Evolutionary conservation across 1,139 yeast species (phyloP), one percentile per base, ranked within the genome.

Genomic region (Candida sojae): DNA sequence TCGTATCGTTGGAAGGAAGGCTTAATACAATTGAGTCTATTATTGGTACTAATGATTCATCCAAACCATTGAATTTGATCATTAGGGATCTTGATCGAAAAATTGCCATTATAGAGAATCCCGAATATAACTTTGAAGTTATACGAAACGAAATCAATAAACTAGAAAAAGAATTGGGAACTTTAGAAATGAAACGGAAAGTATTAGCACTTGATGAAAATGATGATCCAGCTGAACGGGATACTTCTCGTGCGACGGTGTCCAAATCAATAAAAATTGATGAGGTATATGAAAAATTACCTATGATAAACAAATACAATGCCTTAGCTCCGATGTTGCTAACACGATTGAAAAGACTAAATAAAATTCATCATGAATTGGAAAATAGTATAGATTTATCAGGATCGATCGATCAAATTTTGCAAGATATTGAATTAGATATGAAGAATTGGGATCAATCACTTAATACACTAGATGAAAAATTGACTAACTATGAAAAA

Each of bases 341-440:
- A 2, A 56, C 63, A 11, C 61, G 88, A 37, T 62, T 83, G 31
- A 71, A 75, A 49, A 62, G 77, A 0, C 63, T 83, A 42, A 71
- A 74, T 49, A 61, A 59, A 0, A 64, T 81, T 2, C 86, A 83
- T 56, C 55, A 70, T 5, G 77, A 73, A 25, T 50, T 71, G 33
- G 69, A 69, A 7, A 60, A 54, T 23, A 56, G 66, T 7, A 63
- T 70, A 4, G 55, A 57, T 5, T 61, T 66, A n/a, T 62, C 68
- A 6, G 55, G 56, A 7, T 55, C 55, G 6, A 51, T 82, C 33
- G 83, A 81, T 46, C 40, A 55, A 28, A 57, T 62, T 10, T 50
- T 83, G 12, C 55, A 57, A 4, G 63, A 64, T 4, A 54, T 82
- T 52, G 57, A 66, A 34, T 48, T 48, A 0, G 84, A 80, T 42